Evolutionary conservation across 495 filamentous ascomycete genomes (phyloP), one percentile per base, ranked within the genome.

Genomic region (Trichoderma asperelloides): DNA sequence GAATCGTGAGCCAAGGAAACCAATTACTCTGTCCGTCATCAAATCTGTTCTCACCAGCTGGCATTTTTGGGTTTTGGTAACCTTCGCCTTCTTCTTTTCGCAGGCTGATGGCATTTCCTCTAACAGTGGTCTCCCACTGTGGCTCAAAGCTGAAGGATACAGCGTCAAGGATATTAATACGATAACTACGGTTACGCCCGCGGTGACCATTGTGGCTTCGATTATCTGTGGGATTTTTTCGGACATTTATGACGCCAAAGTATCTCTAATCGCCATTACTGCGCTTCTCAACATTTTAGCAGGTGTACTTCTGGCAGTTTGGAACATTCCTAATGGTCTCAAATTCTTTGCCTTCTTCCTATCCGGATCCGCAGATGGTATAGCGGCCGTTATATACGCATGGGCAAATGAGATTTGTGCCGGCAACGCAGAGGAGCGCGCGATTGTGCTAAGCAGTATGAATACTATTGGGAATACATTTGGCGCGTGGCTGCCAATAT

Each of bases 321-420:
- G 45, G 45, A 12, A 84, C 85, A 72, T 84, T 80, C 79, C 81
- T 81, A 9, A 81, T 80, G 3, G 70, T 82, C 9, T 85, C 83
- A 57, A 66, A 15, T 30, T 57, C 18, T 66, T 57, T 1, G 84
- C 85, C 64, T 57, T 57, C 27, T 81, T 81, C 71, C 74, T 82
- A 41, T 76, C 82, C 1, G 83, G 83, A 15, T 71, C 76, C 11
- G 80, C 84, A 1, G 85, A 86, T 68, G 83, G 81, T n/a, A 84
- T 83, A 66, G 84, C 86, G 67, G 83, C 84, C 18, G 82, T 81
- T 0, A 85, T 86, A 70, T 86, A 86, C 63, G 84, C 84, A 0
- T 86, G 84, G 84, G 84, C 83, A n/a, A 87, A 86, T 64, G 84
- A 87, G 71, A 77, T 79, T 13, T 76, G 85, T 73, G 73, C 81